phyloP scores from a whole-genome alignment of 768 basidiomycete genomes.

The Gyrodon lividus region DNA sequence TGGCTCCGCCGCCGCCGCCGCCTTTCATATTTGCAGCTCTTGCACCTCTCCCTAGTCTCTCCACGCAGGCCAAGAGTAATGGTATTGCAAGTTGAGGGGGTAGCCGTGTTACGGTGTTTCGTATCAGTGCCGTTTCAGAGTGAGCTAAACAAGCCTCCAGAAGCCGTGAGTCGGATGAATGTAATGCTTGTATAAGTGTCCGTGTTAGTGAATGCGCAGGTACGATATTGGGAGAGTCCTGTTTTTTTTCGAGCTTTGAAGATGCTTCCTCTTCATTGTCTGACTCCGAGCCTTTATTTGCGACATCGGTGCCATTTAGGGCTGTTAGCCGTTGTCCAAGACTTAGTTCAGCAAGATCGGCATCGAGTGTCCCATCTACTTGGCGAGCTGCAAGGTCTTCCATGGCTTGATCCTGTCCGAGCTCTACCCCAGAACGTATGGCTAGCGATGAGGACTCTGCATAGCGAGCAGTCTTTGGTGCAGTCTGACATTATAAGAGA shows the following conservation, averaged over 20 bases:
- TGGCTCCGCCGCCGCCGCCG: conserved; percentile 75
- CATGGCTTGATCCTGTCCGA: conserved; percentile 54
- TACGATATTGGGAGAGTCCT: conserved; percentile 40
- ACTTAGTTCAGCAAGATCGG: conserved; percentile 86
- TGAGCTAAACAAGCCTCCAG: conserved; percentile 86
- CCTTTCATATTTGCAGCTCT: conserved; percentile 73
- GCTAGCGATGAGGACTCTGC: conserved; percentile 59
- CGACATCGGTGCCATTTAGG: conserved; percentile 48
- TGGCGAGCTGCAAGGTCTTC: conserved; percentile 50
- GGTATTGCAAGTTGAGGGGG: conserved; percentile 87
- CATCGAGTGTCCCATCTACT: conserved; percentile 71
- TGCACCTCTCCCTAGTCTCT: conserved; percentile 77
- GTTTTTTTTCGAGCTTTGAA: conserved; percentile 15
- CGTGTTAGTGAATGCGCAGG: conserved; percentile 89
- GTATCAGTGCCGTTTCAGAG: conserved; percentile 76
- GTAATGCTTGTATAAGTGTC: conserved; percentile 93
- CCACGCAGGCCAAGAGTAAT: conserved; percentile 83
- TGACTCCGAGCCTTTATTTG: conserved; percentile 35
- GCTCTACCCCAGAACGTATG: conserved; percentile 63
- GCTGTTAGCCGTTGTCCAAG: conserved; percentile 88
- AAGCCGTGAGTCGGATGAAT: conserved; percentile 87
- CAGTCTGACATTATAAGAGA: conserved; percentile 33
- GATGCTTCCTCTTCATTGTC: conserved; percentile 50
- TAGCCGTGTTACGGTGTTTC: conserved; percentile 81
- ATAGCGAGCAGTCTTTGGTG: conserved; percentile 61